These are phyloP conservation scores for Euptelea pleiosperma DNA, from an alignment of 164 flowering plant species.

Conservation along the genomic window DNA sequence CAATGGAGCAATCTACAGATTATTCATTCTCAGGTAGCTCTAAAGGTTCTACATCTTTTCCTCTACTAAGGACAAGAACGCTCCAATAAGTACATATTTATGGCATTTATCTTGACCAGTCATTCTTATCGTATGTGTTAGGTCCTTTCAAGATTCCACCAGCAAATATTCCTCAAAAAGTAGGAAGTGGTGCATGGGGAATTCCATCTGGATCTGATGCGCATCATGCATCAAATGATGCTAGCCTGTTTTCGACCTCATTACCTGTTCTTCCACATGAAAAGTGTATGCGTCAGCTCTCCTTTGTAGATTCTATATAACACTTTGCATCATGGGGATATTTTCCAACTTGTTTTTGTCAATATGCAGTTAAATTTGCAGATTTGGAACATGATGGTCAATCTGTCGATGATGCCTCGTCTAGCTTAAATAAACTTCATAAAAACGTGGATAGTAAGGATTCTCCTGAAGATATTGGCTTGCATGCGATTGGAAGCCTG, in stretches of 20 bases:
- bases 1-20: slow-evolving; percentile 38
- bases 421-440: slow-evolving; percentile 35
- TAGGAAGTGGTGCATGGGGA: slow-evolving; percentile 45
- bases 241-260: slow-evolving; percentile 82
- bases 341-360: slow-evolving; percentile 3
- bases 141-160: slow-evolving; percentile 36
- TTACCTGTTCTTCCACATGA: slow-evolving; percentile 87
- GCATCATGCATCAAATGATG: slow-evolving; percentile 60
- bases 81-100: neutral
- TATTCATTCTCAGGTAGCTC: slow-evolving; percentile 28
- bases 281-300: slow-evolving; percentile 46
- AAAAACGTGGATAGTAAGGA: slow-evolving; percentile 39
- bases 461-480: slow-evolving; percentile 40
- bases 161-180: slow-evolving; percentile 24
- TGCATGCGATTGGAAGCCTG: slow-evolving; percentile 49
- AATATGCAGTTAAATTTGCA: slow-evolving; percentile 55
- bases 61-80: neutral
- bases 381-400: slow-evolving; percentile 29
- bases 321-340: neutral
- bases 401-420: slow-evolving; percentile 43
- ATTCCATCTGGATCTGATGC: slow-evolving; percentile 35
- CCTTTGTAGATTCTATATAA: neutral
- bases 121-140: slow-evolving; percentile 18
- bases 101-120: neutral
- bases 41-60: neutral